Percentiles rank a stretch among this genome's conserved stretches.
These are phyloP conservation scores for Myriosclerotinia duriaeana DNA, from an alignment of 2,329 filamentous ascomycete species.

Conservation along the genomic window DNA sequence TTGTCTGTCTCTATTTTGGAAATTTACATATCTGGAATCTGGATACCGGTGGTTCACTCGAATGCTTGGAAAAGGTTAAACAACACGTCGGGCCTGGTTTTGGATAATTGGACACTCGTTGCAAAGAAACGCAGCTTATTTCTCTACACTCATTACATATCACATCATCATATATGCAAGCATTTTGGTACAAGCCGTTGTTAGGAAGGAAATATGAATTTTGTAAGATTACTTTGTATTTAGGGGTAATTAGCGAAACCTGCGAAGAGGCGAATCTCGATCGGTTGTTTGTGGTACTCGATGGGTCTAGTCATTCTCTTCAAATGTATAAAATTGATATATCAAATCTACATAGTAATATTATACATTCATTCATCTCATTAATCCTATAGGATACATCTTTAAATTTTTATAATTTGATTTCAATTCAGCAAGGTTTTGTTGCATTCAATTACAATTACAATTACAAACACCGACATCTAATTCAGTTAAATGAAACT, in stretches of 20 bases:
- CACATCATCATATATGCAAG: background rate
- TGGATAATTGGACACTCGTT: background rate
- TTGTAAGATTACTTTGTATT: too few relatives aligned
- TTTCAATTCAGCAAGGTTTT: too few relatives aligned
- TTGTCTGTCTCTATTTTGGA: background rate
- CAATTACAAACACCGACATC: too few relatives aligned
- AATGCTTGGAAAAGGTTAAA: background rate
- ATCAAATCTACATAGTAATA: background rate
- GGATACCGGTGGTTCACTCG: too few relatives aligned
- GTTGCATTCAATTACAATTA: too few relatives aligned
- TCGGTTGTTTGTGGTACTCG: background rate
- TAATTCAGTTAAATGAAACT: too few relatives aligned
- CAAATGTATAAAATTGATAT: background rate
- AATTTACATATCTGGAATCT: background rate
- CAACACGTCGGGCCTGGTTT: background rate
- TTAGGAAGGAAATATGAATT: too few relatives aligned
- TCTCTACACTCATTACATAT: background rate
- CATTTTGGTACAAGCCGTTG: background rate
- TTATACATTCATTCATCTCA: constrained; percentile 3
- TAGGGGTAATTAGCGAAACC: too few relatives aligned
- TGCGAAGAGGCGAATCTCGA: too few relatives aligned
- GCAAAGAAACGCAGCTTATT: background rate
- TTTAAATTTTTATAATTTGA: too few relatives aligned
- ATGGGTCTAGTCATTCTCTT: background rate
- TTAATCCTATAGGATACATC: too few relatives aligned